A percentile compares a stretch with the other conserved stretches of the same genome.
Conservation (phyloP, 1,284 basidiomycete species). For the Fistulina hepatica region DNA sequence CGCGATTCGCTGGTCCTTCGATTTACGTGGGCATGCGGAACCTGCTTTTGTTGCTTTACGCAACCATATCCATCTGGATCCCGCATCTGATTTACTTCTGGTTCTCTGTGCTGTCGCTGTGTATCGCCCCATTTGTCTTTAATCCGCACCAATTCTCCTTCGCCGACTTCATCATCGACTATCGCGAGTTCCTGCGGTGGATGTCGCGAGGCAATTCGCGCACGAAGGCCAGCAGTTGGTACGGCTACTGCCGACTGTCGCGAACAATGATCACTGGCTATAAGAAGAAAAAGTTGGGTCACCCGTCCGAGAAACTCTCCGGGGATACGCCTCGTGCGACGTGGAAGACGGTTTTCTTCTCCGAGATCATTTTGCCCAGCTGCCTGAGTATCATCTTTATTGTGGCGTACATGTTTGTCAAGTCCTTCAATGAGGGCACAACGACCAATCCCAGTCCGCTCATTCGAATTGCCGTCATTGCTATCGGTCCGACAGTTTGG, state of each 20-base stretch:
- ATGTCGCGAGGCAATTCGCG: constrained; percentile 95
- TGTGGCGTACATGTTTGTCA: constrained; percentile 85
- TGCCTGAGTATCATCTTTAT: constrained; percentile 70
- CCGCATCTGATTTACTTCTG: constrained; percentile 96
- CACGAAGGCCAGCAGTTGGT: constrained; percentile 94
- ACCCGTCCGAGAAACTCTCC: constrained; percentile 91
- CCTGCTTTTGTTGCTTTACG: constrained; percentile 78
- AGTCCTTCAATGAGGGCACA: constrained; percentile 71
- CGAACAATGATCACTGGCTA: constrained; percentile 95
- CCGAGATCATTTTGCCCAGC: constrained; percentile 80
- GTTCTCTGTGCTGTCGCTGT: constrained; percentile 84
- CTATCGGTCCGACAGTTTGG: constrained; percentile 92
- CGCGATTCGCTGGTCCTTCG: constrained; percentile 94
- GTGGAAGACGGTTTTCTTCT: constrained; percentile 77
- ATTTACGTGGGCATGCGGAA: constrained; percentile 97
- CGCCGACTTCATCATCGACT: constrained; percentile 94
- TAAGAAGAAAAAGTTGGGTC: constrained; percentile 95
- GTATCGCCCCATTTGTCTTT: constrained; percentile 92
- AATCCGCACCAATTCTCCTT: constrained; percentile 97
- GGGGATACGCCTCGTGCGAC: constrained; percentile 84
- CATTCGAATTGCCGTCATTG: constrained; percentile 82
- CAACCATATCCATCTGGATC: constrained; percentile 85
- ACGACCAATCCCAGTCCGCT: constrained; percentile 62
- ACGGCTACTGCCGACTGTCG: constrained; percentile 92
- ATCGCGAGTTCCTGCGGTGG: constrained; percentile 94